Base-by-base conservation (phyloP, 176 grass and related monocot species). In the Rhynchospora tenuis region DNA sequence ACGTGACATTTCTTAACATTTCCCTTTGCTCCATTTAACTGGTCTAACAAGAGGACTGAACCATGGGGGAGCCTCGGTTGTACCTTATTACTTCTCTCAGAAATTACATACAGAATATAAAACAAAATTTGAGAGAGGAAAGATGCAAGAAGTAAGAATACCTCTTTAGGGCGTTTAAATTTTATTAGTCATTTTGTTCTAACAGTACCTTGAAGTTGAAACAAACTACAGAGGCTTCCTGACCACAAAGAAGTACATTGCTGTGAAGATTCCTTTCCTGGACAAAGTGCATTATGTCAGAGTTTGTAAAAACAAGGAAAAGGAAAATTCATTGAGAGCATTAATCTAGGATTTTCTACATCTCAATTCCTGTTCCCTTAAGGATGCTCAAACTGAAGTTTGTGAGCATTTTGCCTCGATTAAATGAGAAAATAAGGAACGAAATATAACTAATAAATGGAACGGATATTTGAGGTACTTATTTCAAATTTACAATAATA, bases 191-290 rank as follows among this genome's bases (percentile, higher is more conserved):
- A 29, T 55, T 55, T 28, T 56, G 23, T 76, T 76, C 28, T 0
- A 55, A 31, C 55, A 55, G 24, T 76, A 76, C 73, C 73, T 76
- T 76, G 45, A 68, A 28, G 3, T 1, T 33, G 1, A 3, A 15
- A 51, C 28, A 48, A 85, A 24, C 59, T 65, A 76, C 70, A 98
- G 44, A 81, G 96, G 96, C 86, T 93, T 99, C 76, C 89, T 88
- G 74, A 38, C 96, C 83, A 99, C 66, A 81, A 95, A 91, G 84
- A 92, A 93, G 89, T 92, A 99, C 91, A 95, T 87, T 0, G 96
- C 91, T 5, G 96, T 99, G 73, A 99, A 99, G 54, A 99, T 89
- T 73, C 90, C 93, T 87, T 93, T 99, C 91, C 96, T 99, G 89
- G 57, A 79, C 15, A 83, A 85, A 17, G 45, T 64, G 15, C 57